These are phyloP conservation scores for Cucumis melo DNA, from an alignment of 306 rosid species.

Conservation along the genomic window DNA sequence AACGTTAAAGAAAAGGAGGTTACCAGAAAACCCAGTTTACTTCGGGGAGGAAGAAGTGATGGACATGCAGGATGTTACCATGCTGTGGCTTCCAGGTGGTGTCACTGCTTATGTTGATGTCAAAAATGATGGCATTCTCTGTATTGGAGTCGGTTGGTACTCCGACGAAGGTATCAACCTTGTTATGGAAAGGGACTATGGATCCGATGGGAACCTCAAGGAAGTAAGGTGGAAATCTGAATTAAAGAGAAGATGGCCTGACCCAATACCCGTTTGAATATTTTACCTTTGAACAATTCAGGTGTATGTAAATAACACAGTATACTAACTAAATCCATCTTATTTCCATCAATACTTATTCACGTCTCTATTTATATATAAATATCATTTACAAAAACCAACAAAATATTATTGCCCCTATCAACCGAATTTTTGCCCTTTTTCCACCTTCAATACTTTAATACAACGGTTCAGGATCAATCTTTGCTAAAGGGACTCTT, in stretches of 20 bases:
- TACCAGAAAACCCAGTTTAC: constrained; percentile 37
- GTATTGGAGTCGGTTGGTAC: constrained; percentile 93
- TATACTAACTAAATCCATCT: too few relatives aligned
- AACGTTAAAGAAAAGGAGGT: constrained; percentile 49
- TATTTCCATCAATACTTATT: too few relatives aligned
- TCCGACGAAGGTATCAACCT: constrained; percentile 91
- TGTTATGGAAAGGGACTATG: constrained; percentile 96
- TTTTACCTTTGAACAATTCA: not conserved
- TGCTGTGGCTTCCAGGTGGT: constrained; percentile 93
- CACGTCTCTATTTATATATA: too few relatives aligned
- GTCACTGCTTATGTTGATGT: constrained; percentile 69
- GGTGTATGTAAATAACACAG: too few relatives aligned
- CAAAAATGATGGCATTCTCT: constrained; percentile 62
- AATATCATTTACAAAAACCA: too few relatives aligned
- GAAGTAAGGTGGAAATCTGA: constrained; percentile 72
- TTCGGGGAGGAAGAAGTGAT: constrained; percentile 74
- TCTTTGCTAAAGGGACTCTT: too few relatives aligned
- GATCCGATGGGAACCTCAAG: constrained; percentile 72
- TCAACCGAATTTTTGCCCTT: too few relatives aligned
- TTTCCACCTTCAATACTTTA: too few relatives aligned
- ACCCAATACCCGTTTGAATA: not conserved
- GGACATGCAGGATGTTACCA: constrained; percentile 61
- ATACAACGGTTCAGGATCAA: too few relatives aligned
- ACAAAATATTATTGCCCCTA: too few relatives aligned
- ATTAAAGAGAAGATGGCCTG: constrained; percentile 73